Evolutionary conservation across 768 basidiomycete species (phyloP), one percentile per base, ranked within the genome.

Genomic region (Trametes maxima): DNA sequence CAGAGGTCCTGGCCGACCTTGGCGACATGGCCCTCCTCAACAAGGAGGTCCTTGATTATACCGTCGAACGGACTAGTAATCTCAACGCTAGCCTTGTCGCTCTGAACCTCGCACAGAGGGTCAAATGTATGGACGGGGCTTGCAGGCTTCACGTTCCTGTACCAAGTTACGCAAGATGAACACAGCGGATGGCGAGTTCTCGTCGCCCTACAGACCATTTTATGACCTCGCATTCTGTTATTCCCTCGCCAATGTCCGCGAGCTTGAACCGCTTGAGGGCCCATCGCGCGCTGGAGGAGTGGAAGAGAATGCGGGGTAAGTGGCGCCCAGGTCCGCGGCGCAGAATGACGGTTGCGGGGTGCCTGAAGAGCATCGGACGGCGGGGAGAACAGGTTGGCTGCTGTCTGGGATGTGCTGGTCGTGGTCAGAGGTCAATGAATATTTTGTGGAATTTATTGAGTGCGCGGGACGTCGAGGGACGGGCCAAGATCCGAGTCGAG

Each of bases 81-180:
- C 73, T 95, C 93, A 24, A 95, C 92, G 73, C 86, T 89, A 1
- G 92, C 92, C 73, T 94, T 94, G 82, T 94, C 92, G 63, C 87
- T 89, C 75, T 94, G 92, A 2, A 94, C 92, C 63, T 94, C 92
- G 69, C 90, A 92, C 5, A 94, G 77, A 17, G 80, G 73, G 49
- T 90, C 89, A 67, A 95, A 95, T 13, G 82, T 79, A 56, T 83
- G 77, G 0, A 95, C 74, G 0, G 69, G 66, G 16, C 79, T 73
- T 13, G 73, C 68, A 1, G 84, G 81, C 65, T 84, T 78, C 50
- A 92, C 82, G 54, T 75, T 85, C 92, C 92, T 94, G 54, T 17
- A 40, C 8, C 10, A 3, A n/a, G 22, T 19, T 22, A 25, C 36
- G 25, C 40, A 39, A 7, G 35, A 19, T 54, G 54, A 64, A 35